Base-by-base conservation (phyloP, 2,329 filamentous ascomycete genomes). In the Didymella arachidicola region DNA sequence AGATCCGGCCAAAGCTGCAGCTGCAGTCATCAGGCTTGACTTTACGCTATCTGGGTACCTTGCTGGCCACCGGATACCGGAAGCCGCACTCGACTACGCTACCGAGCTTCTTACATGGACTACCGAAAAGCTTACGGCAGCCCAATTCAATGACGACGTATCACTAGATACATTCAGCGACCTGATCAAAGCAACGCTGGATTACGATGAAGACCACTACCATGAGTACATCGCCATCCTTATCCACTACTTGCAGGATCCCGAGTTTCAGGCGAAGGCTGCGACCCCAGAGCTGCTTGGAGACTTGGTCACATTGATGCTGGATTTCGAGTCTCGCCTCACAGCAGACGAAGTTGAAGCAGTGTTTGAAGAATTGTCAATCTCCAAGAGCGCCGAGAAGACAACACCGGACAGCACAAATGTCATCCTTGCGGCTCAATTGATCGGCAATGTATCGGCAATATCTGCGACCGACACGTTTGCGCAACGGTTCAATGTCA, bases 401-500 rank as follows among this genome's bases (percentile, higher is more conserved):
- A 51, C 59, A 16, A 36, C 60, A 2, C 64, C 70, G 22, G 72
- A 73, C 27, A 54, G 29, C 41, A 66, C 66, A 4, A 68, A 57
- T 26, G 64, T 72, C 7, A 57, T 74, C 7, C 58, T 76, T 6
- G 60, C 73, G 50, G 66, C 73, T 12, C 74, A 74, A 39, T 58
- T 77, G 3, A 67, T 75, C 41, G 73, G 69, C 32, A 64, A 67
- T 4, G 62, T 74, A 16, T 74, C 72, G 43, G 69, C 70, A 8
- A 65, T 77, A 4, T 76, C 76, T 11, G 67, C 74, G 14, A 71
- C 69, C 12, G 75, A 78, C 52, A 62, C 68, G 7, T 78, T 77
- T 32, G 63, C 69, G 34, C 55, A 66, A 11, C 61, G 54, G 8
- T 73, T 74, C 56, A 66, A 52, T 16, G 53, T 73, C 38, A 57